Evolutionary conservation across 1,139 yeast species (phyloP).

Genomic region (Geotrichum histeridarum): DNA sequence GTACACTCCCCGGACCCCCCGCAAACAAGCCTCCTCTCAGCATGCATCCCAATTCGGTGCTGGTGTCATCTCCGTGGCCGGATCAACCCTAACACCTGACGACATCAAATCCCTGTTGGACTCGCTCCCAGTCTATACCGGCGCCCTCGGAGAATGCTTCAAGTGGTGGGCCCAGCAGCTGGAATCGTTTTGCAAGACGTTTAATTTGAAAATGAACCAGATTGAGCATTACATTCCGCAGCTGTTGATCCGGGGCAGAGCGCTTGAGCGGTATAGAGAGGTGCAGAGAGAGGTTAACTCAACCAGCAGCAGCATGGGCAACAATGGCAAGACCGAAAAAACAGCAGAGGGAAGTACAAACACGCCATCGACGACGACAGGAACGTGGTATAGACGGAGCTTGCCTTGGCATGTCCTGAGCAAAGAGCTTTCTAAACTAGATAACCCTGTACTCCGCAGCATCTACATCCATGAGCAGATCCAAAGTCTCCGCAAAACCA

Average conservation of each 20-base stretch:
- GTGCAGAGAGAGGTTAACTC: constrained; percentile 7
- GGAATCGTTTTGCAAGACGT: constrained; percentile 19
- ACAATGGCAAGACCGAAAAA: not conserved
- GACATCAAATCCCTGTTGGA: constrained; percentile 17
- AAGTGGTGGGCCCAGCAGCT: constrained; percentile 20
- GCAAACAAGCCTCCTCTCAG: not conserved
- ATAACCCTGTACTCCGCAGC: constrained; percentile 22
- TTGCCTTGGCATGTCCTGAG: constrained; percentile 17
- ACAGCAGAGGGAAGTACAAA: not conserved
- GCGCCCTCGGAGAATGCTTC: constrained; percentile 15
- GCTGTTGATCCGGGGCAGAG: constrained; percentile 15
- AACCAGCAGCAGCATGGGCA: not conserved
- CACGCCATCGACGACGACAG: not conserved
- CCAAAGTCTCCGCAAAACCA: not conserved
- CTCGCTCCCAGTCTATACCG: constrained; percentile 17
- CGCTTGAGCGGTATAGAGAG: constrained; percentile 11
- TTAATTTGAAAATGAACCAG: constrained; percentile 10
- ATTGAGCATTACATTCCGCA: constrained; percentile 17
- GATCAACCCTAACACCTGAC: not conserved
- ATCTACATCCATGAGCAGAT: constrained; percentile 18
- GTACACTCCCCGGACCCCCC: no score
- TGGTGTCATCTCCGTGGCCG: not conserved
- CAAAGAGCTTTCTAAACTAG: constrained; percentile 16
- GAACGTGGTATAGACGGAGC: constrained; percentile 5
- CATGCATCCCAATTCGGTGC: not conserved